A percentile compares a stretch with the other conserved stretches of the same genome.
These are phyloP conservation scores for Phyllosticta citrichinensis DNA, from an alignment of 2,329 filamentous ascomycete species.

Conservation along the genomic window DNA sequence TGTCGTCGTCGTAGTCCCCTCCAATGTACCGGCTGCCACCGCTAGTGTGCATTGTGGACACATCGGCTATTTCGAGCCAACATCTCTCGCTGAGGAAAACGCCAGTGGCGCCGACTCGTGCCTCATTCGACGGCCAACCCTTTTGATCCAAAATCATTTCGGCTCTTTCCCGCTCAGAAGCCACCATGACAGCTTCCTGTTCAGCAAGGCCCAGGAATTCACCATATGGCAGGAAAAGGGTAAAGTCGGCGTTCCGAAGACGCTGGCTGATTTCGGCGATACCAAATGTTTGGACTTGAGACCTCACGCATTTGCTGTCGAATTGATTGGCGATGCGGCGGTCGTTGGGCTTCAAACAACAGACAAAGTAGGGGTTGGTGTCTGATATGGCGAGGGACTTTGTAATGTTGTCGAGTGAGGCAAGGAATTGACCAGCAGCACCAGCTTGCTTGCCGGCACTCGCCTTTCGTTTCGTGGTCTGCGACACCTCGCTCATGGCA, in stretches of 20 bases:
- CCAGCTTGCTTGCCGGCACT: conserved; percentile 56
- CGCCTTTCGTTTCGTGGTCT: conserved; percentile 29
- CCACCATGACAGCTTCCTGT: conserved; percentile 73
- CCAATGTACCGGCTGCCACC: conserved; percentile 44
- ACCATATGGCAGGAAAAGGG: conserved; percentile 86
- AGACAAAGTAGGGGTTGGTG: conserved; percentile 90
- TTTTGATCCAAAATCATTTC: conserved; percentile 87
- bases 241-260: conserved; percentile 87
- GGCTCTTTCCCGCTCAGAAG: conserved; percentile 83
- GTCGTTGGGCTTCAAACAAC: conserved; percentile 96
- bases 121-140: conserved; percentile 86
- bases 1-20: conserved; percentile 42
- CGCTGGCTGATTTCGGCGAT: conserved; percentile 96
- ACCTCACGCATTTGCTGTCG: conserved; percentile 94
- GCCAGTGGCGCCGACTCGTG: conserved; percentile 80
- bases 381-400: conserved; percentile 73
- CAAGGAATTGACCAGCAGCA: conserved; percentile 83
- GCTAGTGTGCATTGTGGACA: conserved; percentile 48
- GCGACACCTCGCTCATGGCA: conserved; percentile 32
- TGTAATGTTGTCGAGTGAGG: conserved; percentile 80
- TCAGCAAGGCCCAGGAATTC: conserved; percentile 90
- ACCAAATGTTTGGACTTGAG: conserved; percentile 88
- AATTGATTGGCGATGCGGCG: conserved; percentile 96
- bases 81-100: conserved; percentile 92
- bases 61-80: conserved; percentile 81